A percentile compares a stretch with the other conserved stretches of the same genome.
These are phyloP conservation scores for Cytospora mali DNA, from an alignment of 2,329 filamentous ascomycete genomes.

Conservation along the genomic window DNA sequence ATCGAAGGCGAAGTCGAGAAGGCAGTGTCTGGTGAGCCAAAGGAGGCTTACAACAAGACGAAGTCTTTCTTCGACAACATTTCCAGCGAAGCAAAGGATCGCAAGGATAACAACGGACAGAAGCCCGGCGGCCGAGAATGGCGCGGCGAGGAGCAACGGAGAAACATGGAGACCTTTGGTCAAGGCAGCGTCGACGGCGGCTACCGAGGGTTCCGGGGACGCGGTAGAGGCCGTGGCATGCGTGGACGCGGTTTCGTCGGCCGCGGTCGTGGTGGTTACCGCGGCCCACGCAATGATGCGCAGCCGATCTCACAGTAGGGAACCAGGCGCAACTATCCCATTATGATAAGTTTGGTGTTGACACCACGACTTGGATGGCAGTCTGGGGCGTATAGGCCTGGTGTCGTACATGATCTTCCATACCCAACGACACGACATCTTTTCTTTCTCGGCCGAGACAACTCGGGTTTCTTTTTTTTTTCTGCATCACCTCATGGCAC, in stretches of 20 bases:
- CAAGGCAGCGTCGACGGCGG: constrained; percentile 90
- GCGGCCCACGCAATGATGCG: constrained; percentile 34
- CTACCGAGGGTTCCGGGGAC: constrained; percentile 75
- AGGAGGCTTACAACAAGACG: constrained; percentile 77
- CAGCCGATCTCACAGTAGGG: constrained; percentile 17
- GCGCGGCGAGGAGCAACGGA: constrained; percentile 88
- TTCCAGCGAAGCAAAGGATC: constrained; percentile 88
- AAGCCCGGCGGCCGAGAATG: constrained; percentile 82
- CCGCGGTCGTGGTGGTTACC: constrained; percentile 40
- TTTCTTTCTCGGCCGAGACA: background rate
- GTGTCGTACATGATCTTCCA: background rate
- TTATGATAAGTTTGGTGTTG: background rate
- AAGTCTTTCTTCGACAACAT: constrained; percentile 98
- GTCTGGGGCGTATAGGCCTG: background rate
- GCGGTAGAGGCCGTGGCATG: constrained; percentile 71
- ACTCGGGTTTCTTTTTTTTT: background rate
- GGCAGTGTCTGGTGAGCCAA: constrained; percentile 26
- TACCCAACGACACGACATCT: background rate
- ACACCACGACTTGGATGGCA: background rate
- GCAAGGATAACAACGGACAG: constrained; percentile 70
- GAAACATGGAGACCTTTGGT: constrained; percentile 97
- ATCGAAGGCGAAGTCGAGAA: constrained; percentile 40
- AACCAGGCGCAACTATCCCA: background rate
- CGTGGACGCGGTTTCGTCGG: constrained; percentile 47
- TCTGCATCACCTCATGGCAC: constrained; percentile 20